phyloP scores from a whole-genome alignment of 495 filamentous ascomycete species.

The Polyplosphaeria fusca region DNA sequence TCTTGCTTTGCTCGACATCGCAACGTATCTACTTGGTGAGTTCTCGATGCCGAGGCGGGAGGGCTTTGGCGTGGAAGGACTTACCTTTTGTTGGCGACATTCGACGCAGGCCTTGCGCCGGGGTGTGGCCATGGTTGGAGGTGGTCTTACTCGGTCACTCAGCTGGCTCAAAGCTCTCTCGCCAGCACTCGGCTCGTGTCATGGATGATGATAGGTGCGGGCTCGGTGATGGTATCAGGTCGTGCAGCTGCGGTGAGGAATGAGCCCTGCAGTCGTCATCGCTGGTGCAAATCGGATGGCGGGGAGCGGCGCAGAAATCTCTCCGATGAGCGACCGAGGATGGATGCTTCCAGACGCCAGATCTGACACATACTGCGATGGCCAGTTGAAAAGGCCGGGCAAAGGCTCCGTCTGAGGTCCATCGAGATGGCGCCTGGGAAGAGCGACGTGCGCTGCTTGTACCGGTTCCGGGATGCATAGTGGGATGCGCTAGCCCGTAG shows the following conservation, averaged over 20 bases:
- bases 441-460: too few species aligned
- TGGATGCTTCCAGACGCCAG: too few species aligned
- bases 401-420: too few species aligned
- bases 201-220: too few species aligned
- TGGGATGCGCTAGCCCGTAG: too few species aligned
- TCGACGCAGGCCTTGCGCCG: slow-evolving; percentile 28
- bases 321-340: slow-evolving; percentile 16
- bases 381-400: too few species aligned
- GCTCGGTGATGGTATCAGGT: too few species aligned
- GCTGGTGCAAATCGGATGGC: not conserved
- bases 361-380: too few species aligned
- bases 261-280: not conserved
- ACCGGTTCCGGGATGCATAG: too few species aligned
- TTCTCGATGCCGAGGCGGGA: not conserved
- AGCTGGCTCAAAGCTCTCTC: not conserved
- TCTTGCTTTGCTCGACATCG: slow-evolving; percentile 26
- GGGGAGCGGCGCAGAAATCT: not conserved
- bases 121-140: slow-evolving; percentile 2
- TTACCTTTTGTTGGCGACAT: slow-evolving; percentile 31
- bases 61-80: not conserved
- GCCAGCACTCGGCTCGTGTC: too few species aligned
- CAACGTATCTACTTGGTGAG: slow-evolving; percentile 21
- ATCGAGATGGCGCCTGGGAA: too few species aligned
- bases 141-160: not conserved
- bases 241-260: too few species aligned